Evolutionary conservation across 2,329 filamentous ascomycete species (phyloP).

Genomic region (Microcyclosporella mali): DNA sequence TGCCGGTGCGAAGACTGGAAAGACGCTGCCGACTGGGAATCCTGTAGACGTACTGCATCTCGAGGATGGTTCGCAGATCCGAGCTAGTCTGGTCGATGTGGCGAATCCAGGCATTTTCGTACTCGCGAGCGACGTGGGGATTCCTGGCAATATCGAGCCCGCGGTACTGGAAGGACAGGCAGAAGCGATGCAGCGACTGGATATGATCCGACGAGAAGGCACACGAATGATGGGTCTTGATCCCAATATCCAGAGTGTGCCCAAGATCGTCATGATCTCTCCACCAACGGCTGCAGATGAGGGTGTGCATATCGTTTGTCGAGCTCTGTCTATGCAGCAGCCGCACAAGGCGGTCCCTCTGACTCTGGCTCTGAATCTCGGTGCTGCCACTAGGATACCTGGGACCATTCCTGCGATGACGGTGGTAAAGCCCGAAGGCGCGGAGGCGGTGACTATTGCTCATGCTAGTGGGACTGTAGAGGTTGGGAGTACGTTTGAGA

Average conservation of each 20-base stretch:
- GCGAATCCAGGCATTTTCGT: slow-evolving; percentile 61
- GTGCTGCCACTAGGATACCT: slow-evolving; percentile 33
- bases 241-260: slow-evolving; percentile 46
- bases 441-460: slow-evolving; percentile 22
- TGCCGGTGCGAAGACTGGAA: slow-evolving; percentile 57
- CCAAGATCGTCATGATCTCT: slow-evolving; percentile 57
- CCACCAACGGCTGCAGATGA: slow-evolving; percentile 10
- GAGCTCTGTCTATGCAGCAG: slow-evolving; percentile 41
- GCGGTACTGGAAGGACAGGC: slow-evolving; percentile 49
- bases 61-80: slow-evolving; percentile 35
- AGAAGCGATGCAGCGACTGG: slow-evolving; percentile 46
- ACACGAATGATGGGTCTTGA: slow-evolving; percentile 57
- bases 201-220: slow-evolving; percentile 53
- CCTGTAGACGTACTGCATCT: slow-evolving; percentile 43
- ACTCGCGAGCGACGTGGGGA: slow-evolving; percentile 46
- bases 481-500: slow-evolving; percentile 22
- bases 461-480: slow-evolving; percentile 27
- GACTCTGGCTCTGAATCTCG: slow-evolving; percentile 39
- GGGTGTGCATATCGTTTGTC: slow-evolving; percentile 35
- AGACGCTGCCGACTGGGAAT: slow-evolving; percentile 55
- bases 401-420: slow-evolving; percentile 22
- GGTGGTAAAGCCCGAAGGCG: slow-evolving; percentile 14
- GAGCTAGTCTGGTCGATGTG: slow-evolving; percentile 56
- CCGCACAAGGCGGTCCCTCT: slow-evolving; percentile 41
- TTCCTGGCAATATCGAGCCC: slow-evolving; percentile 49